A percentile compares a stretch with the other conserved stretches of the same genome.
These are phyloP conservation scores for Leishmania martiniquensis DNA, from an alignment of 208 protist genomes.

Conservation along the genomic window DNA sequence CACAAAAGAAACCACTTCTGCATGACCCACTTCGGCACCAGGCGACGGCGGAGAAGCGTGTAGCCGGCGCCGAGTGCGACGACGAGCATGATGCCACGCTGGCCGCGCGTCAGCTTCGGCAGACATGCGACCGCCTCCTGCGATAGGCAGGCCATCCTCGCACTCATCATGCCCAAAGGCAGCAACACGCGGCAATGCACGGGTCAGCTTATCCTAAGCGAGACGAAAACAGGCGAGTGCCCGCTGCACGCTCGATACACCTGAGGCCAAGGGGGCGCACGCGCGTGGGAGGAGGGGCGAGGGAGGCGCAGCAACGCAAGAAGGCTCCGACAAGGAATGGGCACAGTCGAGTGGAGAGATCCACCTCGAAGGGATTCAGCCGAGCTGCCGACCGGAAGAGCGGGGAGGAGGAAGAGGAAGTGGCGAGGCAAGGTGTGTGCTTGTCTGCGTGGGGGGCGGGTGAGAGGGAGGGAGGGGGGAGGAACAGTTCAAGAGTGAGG, in stretches of 20 bases:
- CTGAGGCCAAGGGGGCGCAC: not conserved
- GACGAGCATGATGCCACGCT: constrained; percentile 22
- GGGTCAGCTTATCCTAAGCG: not conserved
- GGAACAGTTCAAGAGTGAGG: not conserved
- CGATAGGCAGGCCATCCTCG: not conserved
- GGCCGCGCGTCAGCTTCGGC: constrained; percentile 7
- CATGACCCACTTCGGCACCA: constrained; percentile 43
- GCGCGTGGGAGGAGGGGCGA: too few relatives aligned
- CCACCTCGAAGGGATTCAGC: not conserved
- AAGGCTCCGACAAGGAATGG: too few relatives aligned
- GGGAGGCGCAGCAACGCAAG: too few relatives aligned
- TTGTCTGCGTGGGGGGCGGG: too few relatives aligned
- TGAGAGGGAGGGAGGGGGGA: not conserved
- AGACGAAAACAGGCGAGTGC: too few relatives aligned
- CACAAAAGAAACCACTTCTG: constrained; percentile 47
- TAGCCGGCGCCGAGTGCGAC: constrained; percentile 36
- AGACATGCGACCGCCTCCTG: not conserved
- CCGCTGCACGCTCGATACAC: too few relatives aligned
- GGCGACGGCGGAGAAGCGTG: constrained; percentile 32
- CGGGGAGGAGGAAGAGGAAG: too few relatives aligned
- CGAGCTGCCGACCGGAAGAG: too few relatives aligned
- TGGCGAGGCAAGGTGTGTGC: too few relatives aligned
- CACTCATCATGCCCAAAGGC: not conserved
- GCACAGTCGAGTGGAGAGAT: too few relatives aligned
- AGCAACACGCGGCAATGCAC: not conserved